phyloP scores from a whole-genome alignment of 352 stramenopile genomes.

The Globisporangium apiculatum region DNA sequence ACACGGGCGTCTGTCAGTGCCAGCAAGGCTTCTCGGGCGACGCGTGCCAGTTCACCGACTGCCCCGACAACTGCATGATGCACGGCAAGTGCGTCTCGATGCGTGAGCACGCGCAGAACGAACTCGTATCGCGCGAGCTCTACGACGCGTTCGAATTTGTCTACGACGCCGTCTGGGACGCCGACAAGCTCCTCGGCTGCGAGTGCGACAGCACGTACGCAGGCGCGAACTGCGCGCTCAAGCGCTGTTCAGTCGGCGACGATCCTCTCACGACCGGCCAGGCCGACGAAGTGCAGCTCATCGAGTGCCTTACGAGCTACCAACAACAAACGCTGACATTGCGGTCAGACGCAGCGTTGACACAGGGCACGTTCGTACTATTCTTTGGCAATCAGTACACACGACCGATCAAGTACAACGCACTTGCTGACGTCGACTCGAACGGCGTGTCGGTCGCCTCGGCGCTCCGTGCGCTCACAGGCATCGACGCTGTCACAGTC shows the following conservation, averaged over 20 bases:
- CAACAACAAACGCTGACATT: constrained; percentile 49
- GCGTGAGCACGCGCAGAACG: constrained; percentile 42
- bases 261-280: constrained; percentile 59
- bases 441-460: constrained; percentile 41
- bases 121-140: constrained; percentile 41
- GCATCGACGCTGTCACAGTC: constrained; percentile 29
- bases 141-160: constrained; percentile 30
- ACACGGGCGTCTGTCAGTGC: constrained; percentile 69
- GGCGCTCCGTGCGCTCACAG: constrained; percentile 33
- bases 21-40: constrained; percentile 71
- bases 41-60: constrained; percentile 56
- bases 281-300: constrained; percentile 54
- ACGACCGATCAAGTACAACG: constrained; percentile 49
- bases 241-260: constrained; percentile 56
- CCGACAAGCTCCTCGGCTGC: constrained; percentile 70
- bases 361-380: constrained; percentile 48
- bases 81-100: constrained; percentile 69
- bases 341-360: constrained; percentile 32
- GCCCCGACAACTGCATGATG: constrained; percentile 35
- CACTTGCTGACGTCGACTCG: constrained; percentile 34
- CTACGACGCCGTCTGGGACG: constrained; percentile 66
- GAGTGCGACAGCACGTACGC: constrained; percentile 59
- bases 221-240: constrained; percentile 43
- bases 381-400: constrained; percentile 61
- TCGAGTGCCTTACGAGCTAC: constrained; percentile 54